These are phyloP conservation scores for Aspergillus fructus DNA, from an alignment of 2,329 filamentous ascomycete species.

Conservation along the genomic window DNA sequence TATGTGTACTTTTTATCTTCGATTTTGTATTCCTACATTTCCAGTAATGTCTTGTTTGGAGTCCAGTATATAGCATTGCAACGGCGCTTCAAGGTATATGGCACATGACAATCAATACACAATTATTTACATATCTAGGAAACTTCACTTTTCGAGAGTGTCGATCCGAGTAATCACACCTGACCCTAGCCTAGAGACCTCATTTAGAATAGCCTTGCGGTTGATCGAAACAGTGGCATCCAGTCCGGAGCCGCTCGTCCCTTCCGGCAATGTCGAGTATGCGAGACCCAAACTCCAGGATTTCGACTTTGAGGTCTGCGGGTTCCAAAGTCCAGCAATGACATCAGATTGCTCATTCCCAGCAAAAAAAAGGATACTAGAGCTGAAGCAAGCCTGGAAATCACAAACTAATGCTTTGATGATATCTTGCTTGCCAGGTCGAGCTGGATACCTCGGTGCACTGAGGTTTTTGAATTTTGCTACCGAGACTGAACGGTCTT, in stretches of 20 bases:
- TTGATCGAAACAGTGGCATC: constrained; percentile 36
- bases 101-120: constrained; percentile 15
- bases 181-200: constrained; percentile 52
- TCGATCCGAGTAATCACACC: constrained; percentile 70
- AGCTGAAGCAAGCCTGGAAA: constrained; percentile 65
- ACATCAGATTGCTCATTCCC: constrained; percentile 58
- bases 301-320: constrained; percentile 37
- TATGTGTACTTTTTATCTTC: constrained; percentile 17
- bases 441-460: constrained; percentile 39
- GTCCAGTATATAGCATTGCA: constrained; percentile 29
- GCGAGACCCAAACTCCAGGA: constrained; percentile 37
- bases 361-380: constrained; percentile 76
- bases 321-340: constrained; percentile 67
- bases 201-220: constrained; percentile 41
- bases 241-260: constrained; percentile 11
- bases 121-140: constrained; percentile 10
- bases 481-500: constrained; percentile 37
- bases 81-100: constrained; percentile 27
- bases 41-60: constrained; percentile 2
- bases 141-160: constrained; percentile 31
- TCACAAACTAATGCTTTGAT: constrained; percentile 65
- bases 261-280: constrained; percentile 35
- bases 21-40: constrained; percentile 6
- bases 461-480: constrained; percentile 76
- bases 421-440: constrained; percentile 59